phyloP scores from a whole-genome alignment of 441 rosid genomes.

The Brassica balearica region DNA sequence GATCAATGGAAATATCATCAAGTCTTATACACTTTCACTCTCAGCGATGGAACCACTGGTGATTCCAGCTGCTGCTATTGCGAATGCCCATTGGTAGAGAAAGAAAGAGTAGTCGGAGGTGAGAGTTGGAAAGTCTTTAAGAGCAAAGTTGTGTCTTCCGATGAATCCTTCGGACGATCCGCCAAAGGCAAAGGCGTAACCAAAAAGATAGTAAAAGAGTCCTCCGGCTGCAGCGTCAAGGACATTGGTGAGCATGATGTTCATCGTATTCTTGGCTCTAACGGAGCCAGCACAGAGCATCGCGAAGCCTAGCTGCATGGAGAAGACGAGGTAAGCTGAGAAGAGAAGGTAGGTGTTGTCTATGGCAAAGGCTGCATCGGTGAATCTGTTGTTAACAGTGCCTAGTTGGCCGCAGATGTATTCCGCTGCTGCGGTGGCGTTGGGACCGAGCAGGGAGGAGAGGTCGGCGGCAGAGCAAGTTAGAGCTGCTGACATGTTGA shows the following conservation, averaged over 20 bases:
- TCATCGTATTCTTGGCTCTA: slow-evolving; percentile 89
- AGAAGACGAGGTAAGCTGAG: slow-evolving; percentile 88
- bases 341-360: slow-evolving; percentile 90
- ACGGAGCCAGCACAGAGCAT: slow-evolving; percentile 97
- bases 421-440: slow-evolving; percentile 61
- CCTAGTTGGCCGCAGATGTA: slow-evolving; percentile 61
- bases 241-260: slow-evolving; percentile 88
- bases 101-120: slow-evolving; percentile 59
- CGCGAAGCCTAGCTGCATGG: slow-evolving; percentile 91
- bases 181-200: slow-evolving; percentile 88
- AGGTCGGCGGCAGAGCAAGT: slow-evolving; percentile 60
- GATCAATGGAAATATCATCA: too few relatives aligned
- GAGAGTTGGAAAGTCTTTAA: slow-evolving; percentile 52
- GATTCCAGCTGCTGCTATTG: slow-evolving; percentile 73
- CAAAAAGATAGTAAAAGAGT: slow-evolving; percentile 81
- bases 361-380: slow-evolving; percentile 67
- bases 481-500: slow-evolving; percentile 38
- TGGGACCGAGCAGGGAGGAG: slow-evolving; percentile 47
- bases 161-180: slow-evolving; percentile 78
- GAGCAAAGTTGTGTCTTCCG: slow-evolving; percentile 75
- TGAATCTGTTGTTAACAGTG: slow-evolving; percentile 46
- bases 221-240: slow-evolving; percentile 92
- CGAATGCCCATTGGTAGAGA: slow-evolving; percentile 74
- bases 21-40: too few relatives aligned
- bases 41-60: slow-evolving; percentile 74